These are phyloP conservation scores for Aspergillus pseudoviridinutans DNA, from an alignment of 2,329 filamentous ascomycete genomes.

Conservation along the genomic window DNA sequence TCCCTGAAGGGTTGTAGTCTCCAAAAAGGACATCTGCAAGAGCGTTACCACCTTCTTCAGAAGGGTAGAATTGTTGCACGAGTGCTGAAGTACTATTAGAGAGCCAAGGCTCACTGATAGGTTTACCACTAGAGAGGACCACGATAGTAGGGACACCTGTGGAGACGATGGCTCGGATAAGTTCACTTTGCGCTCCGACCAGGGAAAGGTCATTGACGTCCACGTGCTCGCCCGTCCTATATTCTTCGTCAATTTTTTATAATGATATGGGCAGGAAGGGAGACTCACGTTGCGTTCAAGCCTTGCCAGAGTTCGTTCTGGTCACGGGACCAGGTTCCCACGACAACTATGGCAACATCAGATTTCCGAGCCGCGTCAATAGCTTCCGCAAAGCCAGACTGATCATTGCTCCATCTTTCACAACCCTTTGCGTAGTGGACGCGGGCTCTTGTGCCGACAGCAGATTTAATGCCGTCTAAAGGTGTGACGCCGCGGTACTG, in stretches of 20 bases:
- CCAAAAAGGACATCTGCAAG: constrained; percentile 65
- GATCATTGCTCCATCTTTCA: constrained; percentile 67
- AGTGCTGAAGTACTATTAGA: constrained; percentile 61
- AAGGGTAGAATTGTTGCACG: constrained; percentile 71
- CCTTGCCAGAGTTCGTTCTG: constrained; percentile 67
- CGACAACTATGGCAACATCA: constrained; percentile 68
- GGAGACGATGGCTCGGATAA: constrained; percentile 63
- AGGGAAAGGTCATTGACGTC: constrained; percentile 63
- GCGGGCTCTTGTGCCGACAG: constrained; percentile 51
- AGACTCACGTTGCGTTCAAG: constrained; percentile 59
- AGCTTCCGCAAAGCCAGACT: constrained; percentile 64
- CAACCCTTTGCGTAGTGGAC: constrained; percentile 67
- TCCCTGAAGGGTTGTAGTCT: constrained; percentile 62
- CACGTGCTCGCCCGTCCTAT: constrained; percentile 64
- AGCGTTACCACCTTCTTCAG: constrained; percentile 63
- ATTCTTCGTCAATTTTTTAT: not conserved
- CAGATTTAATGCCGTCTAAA: constrained; percentile 62
- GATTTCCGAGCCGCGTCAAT: constrained; percentile 61
- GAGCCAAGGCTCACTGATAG: constrained; percentile 70
- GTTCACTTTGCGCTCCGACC: constrained; percentile 64
- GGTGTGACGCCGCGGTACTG: constrained; percentile 65
- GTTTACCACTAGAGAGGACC: constrained; percentile 66
- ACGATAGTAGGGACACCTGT: constrained; percentile 66
- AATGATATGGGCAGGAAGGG: not conserved
- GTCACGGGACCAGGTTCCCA: constrained; percentile 72